Base-by-base conservation (phyloP, 2,329 filamentous ascomycete species). In the Neonectria punicea region DNA sequence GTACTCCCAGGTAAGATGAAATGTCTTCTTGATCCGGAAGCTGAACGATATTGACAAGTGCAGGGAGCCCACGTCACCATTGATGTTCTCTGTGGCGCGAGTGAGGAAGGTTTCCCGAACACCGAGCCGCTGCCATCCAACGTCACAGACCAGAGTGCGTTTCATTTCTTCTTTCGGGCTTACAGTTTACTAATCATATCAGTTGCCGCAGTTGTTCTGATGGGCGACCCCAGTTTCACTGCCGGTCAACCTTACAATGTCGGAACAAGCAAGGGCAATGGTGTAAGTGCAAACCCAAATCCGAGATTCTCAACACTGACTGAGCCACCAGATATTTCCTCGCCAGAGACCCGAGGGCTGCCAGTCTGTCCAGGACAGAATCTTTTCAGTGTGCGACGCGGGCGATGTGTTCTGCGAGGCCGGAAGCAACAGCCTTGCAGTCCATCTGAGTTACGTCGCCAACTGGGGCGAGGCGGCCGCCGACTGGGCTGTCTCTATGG, bases 221-320 rank as follows among this genome's bases (percentile, higher is more conserved):
- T 73, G 68, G 71, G 71, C 2, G 71, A 73, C n/a, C 71, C 71
- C 1, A 72, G 71, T 25, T 70, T 60, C n/a, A 71, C 68, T 0
- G 51, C 57, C 30, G 61, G 62, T 1, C 71, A 72, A 6, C 22
- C 59, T 2, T 73, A 66, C 32, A 70, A 73, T 5, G 9, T 65
- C 7, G 68, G 71, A 25, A 71, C 54, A 13, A 71, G 71, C 22
- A 46, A 66, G 4, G 60, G 64, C 20, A 66, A 58, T 4, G 68
- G 71, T 5, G 70, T 73, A 59, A 66, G 71, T 55, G 13, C 14
- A n/a, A 11, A 8, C 28, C 34, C 6, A 10, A 30, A 30, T 30
- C 25, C 5, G 25, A 22, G 8, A 10, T 14, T 28, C 10, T 30
- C 22, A 6, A 28, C 13, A 13, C 47, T 44, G 30, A 47, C 30